Percentiles rank a stretch among this genome's conserved stretches.
These are phyloP conservation scores for Stephanodiscus triporus DNA, from an alignment of 108 stramenopile species.

Conservation along the genomic window DNA sequence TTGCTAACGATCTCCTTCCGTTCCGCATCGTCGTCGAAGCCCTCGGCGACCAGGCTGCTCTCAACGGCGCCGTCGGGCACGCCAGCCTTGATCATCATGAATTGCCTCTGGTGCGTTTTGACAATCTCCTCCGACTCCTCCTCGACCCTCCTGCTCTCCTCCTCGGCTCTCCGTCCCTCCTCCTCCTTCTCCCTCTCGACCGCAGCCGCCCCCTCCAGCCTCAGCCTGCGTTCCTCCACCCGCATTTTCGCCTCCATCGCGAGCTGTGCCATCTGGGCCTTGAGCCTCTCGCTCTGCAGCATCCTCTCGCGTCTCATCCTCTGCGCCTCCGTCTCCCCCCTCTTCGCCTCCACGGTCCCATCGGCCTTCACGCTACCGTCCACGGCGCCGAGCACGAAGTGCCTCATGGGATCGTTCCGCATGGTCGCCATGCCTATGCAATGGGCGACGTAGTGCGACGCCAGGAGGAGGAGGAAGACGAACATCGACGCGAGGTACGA, in stretches of 20 bases:
- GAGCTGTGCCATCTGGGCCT: conserved; percentile 53
- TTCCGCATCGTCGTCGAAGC: conserved; percentile 43
- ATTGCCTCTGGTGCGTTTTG: conserved; percentile 44
- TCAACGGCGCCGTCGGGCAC: conserved; percentile 49
- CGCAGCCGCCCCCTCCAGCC: conserved; percentile 44
- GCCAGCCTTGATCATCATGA: conserved; percentile 56
- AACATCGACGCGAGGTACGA: conserved; percentile 47
- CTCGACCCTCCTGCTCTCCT: conserved; percentile 18
- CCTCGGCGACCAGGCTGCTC: conserved; percentile 40
- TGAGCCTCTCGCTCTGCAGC: conserved; percentile 40
- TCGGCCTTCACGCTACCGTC: conserved; percentile 36
- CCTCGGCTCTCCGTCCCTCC: conserved; percentile 23
- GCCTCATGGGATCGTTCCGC: conserved; percentile 41
- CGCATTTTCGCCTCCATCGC: conserved; percentile 49
- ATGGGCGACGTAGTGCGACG: conserved; percentile 32
- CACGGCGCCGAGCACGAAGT: conserved; percentile 26
- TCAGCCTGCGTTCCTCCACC: conserved; percentile 29
- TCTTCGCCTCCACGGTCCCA: conserved; percentile 41
- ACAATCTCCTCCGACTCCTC: conserved; percentile 39
- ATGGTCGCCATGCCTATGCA: conserved; percentile 22
- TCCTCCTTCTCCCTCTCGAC: conserved; percentile 46
- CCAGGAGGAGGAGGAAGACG: conserved; percentile 31
- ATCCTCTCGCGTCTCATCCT: conserved; percentile 43
- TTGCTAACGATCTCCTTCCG: conserved; percentile 40
- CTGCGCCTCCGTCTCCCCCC: conserved; percentile 48